phyloP scores from a whole-genome alignment of 2,329 filamentous ascomycete genomes.

The Talaromyces piceae region DNA sequence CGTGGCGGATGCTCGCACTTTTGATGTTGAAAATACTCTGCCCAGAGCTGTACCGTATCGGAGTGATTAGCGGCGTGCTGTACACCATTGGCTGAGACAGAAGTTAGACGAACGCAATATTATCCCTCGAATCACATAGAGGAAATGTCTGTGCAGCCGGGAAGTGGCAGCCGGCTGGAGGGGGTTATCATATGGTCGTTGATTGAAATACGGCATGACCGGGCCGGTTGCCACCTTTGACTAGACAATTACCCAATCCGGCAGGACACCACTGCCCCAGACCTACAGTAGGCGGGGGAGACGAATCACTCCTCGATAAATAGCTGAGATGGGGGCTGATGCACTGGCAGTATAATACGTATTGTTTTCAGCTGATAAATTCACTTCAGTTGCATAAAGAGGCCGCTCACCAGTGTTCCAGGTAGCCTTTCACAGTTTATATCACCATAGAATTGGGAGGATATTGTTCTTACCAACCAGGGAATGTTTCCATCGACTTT shows the following conservation, averaged over 20 bases:
- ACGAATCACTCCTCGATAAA: background rate
- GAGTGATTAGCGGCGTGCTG: background rate
- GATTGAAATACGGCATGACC: background rate
- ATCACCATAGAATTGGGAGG: no score
- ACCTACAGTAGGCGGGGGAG: background rate
- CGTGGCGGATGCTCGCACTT: background rate
- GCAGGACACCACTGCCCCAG: background rate
- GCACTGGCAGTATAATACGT: background rate
- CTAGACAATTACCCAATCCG: background rate
- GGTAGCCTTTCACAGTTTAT: no score
- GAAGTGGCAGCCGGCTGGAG: background rate
- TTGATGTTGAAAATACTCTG: background rate
- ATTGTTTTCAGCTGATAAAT: background rate
- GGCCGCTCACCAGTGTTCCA: no score
- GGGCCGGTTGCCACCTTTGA: constrained; percentile 1
- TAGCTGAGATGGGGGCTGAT: background rate
- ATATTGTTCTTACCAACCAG: background rate
- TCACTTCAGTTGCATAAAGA: no score
- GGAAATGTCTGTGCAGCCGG: background rate
- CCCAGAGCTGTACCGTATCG: background rate
- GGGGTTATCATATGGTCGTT: background rate
- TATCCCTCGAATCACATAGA: background rate
- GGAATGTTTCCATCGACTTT: background rate
- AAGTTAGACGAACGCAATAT: background rate
- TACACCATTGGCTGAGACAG: background rate